These are phyloP conservation scores for Vinca minor DNA, from an alignment of 257 asterid species.

Conservation along the genomic window DNA sequence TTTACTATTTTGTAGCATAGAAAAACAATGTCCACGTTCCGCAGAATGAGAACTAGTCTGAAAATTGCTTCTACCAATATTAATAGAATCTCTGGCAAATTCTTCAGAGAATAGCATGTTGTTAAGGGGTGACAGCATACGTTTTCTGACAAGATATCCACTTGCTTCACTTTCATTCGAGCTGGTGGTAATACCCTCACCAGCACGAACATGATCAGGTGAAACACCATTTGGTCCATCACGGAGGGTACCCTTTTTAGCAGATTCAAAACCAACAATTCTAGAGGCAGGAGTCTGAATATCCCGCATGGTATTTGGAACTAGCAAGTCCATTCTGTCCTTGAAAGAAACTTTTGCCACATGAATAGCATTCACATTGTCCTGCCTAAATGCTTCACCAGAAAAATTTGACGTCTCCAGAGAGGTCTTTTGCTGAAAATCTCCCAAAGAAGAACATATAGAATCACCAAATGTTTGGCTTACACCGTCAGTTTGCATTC, in stretches of 20 bases:
- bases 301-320: neutral
- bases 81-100: slow-evolving; percentile 42
- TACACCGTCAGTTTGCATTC: slow-evolving; percentile 22
- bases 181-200: slow-evolving; percentile 16
- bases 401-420: slow-evolving; percentile 25
- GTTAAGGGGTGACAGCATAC: slow-evolving; percentile 59
- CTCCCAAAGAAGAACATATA: slow-evolving; percentile 33
- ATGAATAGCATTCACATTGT: slow-evolving; percentile 21
- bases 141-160: slow-evolving; percentile 49
- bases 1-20: slow-evolving; percentile 35
- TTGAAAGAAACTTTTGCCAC: slow-evolving; percentile 16
- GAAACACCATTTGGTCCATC: slow-evolving; percentile 25
- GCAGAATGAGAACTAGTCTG: slow-evolving; percentile 19
- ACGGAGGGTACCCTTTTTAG: slow-evolving; percentile 16
- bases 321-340: neutral
- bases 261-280: slow-evolving; percentile 53
- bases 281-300: slow-evolving; percentile 44
- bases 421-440: slow-evolving; percentile 32
- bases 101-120: slow-evolving; percentile 35
- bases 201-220: slow-evolving; percentile 13
- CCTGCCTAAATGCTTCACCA: slow-evolving; percentile 17
- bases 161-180: slow-evolving; percentile 28
- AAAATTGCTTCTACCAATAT: slow-evolving; percentile 34
- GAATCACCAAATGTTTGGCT: slow-evolving; percentile 25
- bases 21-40: slow-evolving; percentile 24